A percentile compares a stretch with the other conserved stretches of the same genome.
Evolutionary conservation across 2,329 filamentous ascomycete genomes (phyloP).

Genomic region (Paramyrothecium sp.): DNA sequence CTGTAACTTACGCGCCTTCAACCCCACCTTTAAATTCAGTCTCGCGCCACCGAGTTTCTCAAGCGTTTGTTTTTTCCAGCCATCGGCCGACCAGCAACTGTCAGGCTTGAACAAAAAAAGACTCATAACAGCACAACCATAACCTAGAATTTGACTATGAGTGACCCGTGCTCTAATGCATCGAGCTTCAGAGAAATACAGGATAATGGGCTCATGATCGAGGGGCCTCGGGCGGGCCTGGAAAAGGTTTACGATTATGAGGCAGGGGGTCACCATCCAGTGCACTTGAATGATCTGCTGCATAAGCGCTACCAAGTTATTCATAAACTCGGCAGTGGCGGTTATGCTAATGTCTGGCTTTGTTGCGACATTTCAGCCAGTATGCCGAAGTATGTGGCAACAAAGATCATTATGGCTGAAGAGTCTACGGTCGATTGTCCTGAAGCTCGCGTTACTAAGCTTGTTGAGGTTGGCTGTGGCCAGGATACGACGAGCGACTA

Average conservation of each 20-base stretch:
- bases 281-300: slow-evolving; percentile 37
- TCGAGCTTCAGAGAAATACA: neutral
- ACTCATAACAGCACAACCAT: too few species aligned
- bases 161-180: neutral
- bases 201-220: neutral
- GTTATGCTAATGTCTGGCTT: slow-evolving; percentile 44
- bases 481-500: neutral
- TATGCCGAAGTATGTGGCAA: slow-evolving; percentile 20
- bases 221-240: neutral
- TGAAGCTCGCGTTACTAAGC: slow-evolving; percentile 13
- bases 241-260: slow-evolving; percentile 26
- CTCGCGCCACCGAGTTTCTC: too few species aligned
- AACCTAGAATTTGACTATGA: too few species aligned
- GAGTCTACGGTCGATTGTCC: slow-evolving; percentile 14
- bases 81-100: too few species aligned
- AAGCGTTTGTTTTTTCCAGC: too few species aligned
- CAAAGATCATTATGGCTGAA: slow-evolving; percentile 29
- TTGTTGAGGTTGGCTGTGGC: slow-evolving; percentile 2
- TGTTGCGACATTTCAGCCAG: slow-evolving; percentile 24
- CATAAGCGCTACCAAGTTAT: slow-evolving; percentile 37
- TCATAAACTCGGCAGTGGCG: slow-evolving; percentile 42
- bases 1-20: too few species aligned
- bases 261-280: slow-evolving; percentile 40
- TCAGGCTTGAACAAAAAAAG: too few species aligned
- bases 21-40: too few species aligned